Conservation (phyloP, 2,329 filamentous ascomycete species). For the Lasiodiplodia hormozganensis region DNA sequence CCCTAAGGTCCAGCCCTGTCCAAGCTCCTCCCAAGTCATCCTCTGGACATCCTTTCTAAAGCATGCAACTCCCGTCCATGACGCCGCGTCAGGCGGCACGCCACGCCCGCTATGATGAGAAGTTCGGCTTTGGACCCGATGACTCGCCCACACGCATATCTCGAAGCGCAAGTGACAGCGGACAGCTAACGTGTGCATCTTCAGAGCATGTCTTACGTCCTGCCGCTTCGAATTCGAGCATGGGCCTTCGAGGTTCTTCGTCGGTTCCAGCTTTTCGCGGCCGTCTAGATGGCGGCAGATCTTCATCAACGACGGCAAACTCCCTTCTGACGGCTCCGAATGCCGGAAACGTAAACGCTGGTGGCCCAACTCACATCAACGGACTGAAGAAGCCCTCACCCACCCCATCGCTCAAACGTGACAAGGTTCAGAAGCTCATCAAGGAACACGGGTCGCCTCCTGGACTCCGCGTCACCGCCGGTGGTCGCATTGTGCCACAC, state of each 20-base stretch:
- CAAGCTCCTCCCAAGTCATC: not conserved
- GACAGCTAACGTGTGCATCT: not conserved
- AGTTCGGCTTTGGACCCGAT: slow-evolving; percentile 3
- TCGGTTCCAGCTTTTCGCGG: slow-evolving; percentile 14
- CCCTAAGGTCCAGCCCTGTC: not conserved
- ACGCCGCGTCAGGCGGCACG: slow-evolving; percentile 11
- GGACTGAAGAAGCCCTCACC: slow-evolving; percentile 52
- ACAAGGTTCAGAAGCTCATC: slow-evolving; percentile 57
- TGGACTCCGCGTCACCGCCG: slow-evolving; percentile 59
- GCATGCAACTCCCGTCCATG: not conserved
- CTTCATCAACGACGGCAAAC: slow-evolving; percentile 7
- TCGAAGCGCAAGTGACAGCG: not conserved
- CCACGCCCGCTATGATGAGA: not conserved
- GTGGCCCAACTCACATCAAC: not conserved
- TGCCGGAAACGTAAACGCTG: not conserved
- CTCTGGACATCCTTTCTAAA: not conserved
- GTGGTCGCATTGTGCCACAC: slow-evolving; percentile 60
- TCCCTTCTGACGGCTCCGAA: not conserved
- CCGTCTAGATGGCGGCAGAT: slow-evolving; percentile 1
- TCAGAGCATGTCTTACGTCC: slow-evolving; percentile 51
- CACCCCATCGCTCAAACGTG: slow-evolving; percentile 58
- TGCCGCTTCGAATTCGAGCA: slow-evolving; percentile 43
- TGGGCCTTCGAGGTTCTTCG: slow-evolving; percentile 8
- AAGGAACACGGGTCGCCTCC: slow-evolving; percentile 60
- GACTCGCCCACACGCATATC: slow-evolving; percentile 4